Base-by-base conservation (phyloP, 2,329 filamentous ascomycete species). In the Trichoderma koningiopsis region DNA sequence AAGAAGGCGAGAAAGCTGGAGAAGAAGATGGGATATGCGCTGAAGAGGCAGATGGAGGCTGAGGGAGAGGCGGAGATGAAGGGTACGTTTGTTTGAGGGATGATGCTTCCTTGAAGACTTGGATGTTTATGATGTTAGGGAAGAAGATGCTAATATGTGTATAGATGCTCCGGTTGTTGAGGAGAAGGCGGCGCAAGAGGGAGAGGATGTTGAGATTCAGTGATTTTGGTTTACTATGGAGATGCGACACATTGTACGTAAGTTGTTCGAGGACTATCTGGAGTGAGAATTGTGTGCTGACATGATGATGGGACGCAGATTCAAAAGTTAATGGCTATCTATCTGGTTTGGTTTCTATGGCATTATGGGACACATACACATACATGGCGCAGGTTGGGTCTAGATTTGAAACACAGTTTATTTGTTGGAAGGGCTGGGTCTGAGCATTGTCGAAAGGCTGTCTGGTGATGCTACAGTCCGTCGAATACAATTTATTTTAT, bases 1-100 rank as follows among this genome's bases (percentile, higher is more conserved):
- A 89, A 89, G 84, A 85, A 84, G 82, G 79, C 80, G 76, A 81
- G 83, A 72, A 88, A 88, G 83, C 68, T 88, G 47, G 83, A 88
- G 76, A 83, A 84, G 81, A 82, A 83, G 78, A 75, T 86, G 77
- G 81, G 80, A 2, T 80, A 87, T 72, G 86, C 85, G 22, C 68
- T 87, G 68, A 83, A 83, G 81, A 80, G 87, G 70, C 86, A 84
- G 78, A 82, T 82, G 76, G 85, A 82, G 71, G 82, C 77, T 1
- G 83, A 83, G 52, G 85, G 84, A 14, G 84, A 84, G 72, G 82
- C 82, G 4, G 83, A 77, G 74, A 86, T 85, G 82, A 81, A 83
- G 73, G 83, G 83, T 84, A 57, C 57, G 77, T 63, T 65, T 69
- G n/a, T 76, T 63, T 65, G 64, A 8, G 22, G 10, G 3, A 8